Evolutionary conservation across 306 rosid species (phyloP).

Genomic region (Lupinus albus): DNA sequence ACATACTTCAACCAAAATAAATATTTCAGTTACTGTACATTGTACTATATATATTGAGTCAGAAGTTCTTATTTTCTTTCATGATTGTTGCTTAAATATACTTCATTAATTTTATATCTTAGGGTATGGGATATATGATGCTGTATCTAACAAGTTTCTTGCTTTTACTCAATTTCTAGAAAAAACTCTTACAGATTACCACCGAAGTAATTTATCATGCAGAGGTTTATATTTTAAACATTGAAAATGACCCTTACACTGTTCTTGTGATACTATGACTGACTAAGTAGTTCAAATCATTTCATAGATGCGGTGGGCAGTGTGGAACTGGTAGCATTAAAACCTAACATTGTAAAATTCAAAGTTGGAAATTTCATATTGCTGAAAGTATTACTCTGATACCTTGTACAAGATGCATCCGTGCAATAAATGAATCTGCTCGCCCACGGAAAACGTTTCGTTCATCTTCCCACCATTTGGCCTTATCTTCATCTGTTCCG

Average conservation of each 20-base stretch:
- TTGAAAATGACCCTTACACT: neutral
- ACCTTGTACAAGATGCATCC: constrained; percentile 99
- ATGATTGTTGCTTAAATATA: neutral
- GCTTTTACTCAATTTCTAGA: neutral
- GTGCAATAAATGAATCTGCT: constrained; percentile 91
- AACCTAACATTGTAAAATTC: neutral
- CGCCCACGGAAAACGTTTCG: constrained; percentile 84
- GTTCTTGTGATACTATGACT: constrained; percentile 1
- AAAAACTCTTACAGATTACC: neutral
- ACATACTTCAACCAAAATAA: neutral
- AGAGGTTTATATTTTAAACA: neutral
- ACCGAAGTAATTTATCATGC: neutral
- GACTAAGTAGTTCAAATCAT: constrained; percentile 18
- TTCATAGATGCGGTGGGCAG: constrained; percentile 8
- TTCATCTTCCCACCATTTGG: constrained; percentile 98
- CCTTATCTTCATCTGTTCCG: constrained; percentile 83
- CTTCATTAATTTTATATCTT: neutral
- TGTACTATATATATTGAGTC: neutral
- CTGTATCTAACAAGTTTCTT: no score
- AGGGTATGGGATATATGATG: neutral
- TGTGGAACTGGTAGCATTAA: neutral
- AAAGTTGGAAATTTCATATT: constrained; percentile 15
- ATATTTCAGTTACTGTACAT: neutral
- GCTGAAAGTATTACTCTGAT: constrained; percentile 39
- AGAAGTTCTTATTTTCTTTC: constrained; percentile 3